A percentile compares a stretch with the other conserved stretches of the same genome.
These are phyloP conservation scores for Picea sitchensis DNA, from an alignment of 75 land plant species.

Conservation along the genomic window DNA sequence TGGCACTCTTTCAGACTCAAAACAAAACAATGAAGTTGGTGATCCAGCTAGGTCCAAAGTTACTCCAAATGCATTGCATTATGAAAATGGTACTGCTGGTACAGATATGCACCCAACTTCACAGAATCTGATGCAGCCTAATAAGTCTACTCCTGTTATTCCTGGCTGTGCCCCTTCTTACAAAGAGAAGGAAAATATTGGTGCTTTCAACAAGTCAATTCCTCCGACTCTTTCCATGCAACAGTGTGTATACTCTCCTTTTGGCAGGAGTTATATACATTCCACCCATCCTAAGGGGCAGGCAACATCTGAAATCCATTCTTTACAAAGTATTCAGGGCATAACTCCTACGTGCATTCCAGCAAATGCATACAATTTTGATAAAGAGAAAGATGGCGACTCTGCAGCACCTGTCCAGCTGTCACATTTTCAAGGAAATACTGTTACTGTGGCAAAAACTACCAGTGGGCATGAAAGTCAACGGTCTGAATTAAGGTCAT, in stretches of 20 bases:
- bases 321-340: conserved; percentile 1
- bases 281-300: not conserved
- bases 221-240: conserved; percentile 23
- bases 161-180: conserved; percentile 13
- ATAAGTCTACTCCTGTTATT: conserved; percentile 10
- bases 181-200: conserved; percentile 26
- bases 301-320: conserved; percentile 2
- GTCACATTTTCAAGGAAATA: conserved; percentile 6
- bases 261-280: conserved; percentile 10
- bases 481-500: not conserved
- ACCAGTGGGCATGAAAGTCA: conserved; percentile 7
- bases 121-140: conserved; percentile 28
- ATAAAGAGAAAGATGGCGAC: conserved; percentile 8
- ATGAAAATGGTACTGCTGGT: conserved; percentile 28
- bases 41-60: not conserved
- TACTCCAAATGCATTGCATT: conserved; percentile 23
- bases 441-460: conserved; percentile 2
- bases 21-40: not conserved
- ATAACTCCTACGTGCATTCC: not conserved
- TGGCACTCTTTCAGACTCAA: not conserved
- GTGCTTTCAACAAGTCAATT: conserved; percentile 18
- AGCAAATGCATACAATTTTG: conserved; percentile 3
- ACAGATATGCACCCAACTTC: conserved; percentile 22
- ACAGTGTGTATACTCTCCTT: conserved; percentile 13
- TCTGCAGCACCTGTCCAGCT: conserved; percentile 3